Evolutionary conservation across 2,329 filamentous ascomycete species (phyloP).

Genomic region (Diaporthe citrichinensis): DNA sequence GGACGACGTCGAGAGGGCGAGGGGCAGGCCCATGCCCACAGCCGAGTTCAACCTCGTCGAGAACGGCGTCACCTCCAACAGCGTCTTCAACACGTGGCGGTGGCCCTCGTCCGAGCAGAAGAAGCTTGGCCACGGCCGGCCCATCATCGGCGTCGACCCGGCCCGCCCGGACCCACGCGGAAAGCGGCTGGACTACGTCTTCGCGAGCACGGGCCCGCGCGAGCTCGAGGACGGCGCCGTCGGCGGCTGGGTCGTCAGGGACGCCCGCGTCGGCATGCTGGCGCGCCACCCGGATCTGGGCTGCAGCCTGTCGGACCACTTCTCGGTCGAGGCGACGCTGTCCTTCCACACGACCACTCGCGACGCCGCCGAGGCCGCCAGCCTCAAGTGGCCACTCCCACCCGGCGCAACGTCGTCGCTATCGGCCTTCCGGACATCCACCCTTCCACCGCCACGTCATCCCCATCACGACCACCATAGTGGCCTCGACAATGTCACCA

Average conservation of each 20-base stretch:
- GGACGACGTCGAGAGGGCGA: slow-evolving; percentile 75
- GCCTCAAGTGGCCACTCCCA: slow-evolving; percentile 44
- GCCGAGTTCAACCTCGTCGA: slow-evolving; percentile 82
- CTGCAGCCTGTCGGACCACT: slow-evolving; percentile 95
- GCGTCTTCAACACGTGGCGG: slow-evolving; percentile 91
- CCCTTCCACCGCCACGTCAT: slow-evolving; percentile 45
- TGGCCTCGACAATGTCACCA: slow-evolving; percentile 32
- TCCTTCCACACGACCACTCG: slow-evolving; percentile 55
- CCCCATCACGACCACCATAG: slow-evolving; percentile 20
- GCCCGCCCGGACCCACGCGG: slow-evolving; percentile 78
- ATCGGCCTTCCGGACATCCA: slow-evolving; percentile 33
- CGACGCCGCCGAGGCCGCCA: slow-evolving; percentile 22
- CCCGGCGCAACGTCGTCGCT: slow-evolving; percentile 40
- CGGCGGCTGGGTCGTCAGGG: slow-evolving; percentile 77
- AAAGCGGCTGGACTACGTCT: slow-evolving; percentile 96
- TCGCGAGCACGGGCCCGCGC: slow-evolving; percentile 71
- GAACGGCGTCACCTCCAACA: slow-evolving; percentile 92
- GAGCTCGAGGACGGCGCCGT: slow-evolving; percentile 46
- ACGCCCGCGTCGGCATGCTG: slow-evolving; percentile 82
- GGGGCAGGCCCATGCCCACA: slow-evolving; percentile 77
- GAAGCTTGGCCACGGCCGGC: slow-evolving; percentile 73
- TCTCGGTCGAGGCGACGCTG: slow-evolving; percentile 88
- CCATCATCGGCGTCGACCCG: slow-evolving; percentile 72
- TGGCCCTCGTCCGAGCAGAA: slow-evolving; percentile 83
- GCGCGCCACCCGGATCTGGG: slow-evolving; percentile 83